Base-by-base conservation (phyloP, 2,329 filamentous ascomycete species). In the Colletotrichum zoysiae region DNA sequence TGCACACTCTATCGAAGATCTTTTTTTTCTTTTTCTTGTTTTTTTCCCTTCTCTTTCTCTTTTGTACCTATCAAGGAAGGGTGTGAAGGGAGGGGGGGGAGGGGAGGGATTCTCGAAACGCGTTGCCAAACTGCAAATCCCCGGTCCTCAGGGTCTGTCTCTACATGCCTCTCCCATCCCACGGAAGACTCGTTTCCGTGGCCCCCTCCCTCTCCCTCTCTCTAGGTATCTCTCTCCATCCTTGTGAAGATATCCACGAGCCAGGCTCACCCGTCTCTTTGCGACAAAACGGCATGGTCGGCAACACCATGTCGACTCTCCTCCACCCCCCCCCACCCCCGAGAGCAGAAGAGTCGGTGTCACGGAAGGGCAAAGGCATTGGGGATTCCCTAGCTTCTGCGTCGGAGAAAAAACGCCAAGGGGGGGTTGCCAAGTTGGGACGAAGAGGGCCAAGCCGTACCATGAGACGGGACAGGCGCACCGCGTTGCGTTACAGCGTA, bases 1-100 rank as follows among this genome's bases (percentile, higher is more conserved):
- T 68, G 26, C 69, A 46, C 53, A 71, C 59, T 71, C 51, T 69
- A 71, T 71, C 69, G 69, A 69, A 46, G 69, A 71, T 71, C 69
- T 59, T 59, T 20, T 30, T 20, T 44, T n/a, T 46, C 20, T 4
- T 46, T n/a, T 9, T n/a, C 4, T 46, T n/a, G 3, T 20, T 11
- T 42, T 30, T 8, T 44, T n/a, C 11, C 8, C 2, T 11, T 3
- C 16, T 46, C 11, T 18, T 46, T n/a, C 7, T n/a, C 4, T 46
- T n/a, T 3, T n/a, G 30, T 9, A 12, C 6, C 16, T 6, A 20
- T 6, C 1, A 4, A 20, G 18, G 6, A 44, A 18, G 42, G 42
- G 42, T 1, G 18, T 16, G 42, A 6, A 5, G 40, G 6, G 18
- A 7, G 8, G 42, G 18, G 42, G 18, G 44, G 44, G 44, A 6